Base-by-base conservation (phyloP, 164 flowering plant genomes). In the Tetrastigma voinierianum region DNA sequence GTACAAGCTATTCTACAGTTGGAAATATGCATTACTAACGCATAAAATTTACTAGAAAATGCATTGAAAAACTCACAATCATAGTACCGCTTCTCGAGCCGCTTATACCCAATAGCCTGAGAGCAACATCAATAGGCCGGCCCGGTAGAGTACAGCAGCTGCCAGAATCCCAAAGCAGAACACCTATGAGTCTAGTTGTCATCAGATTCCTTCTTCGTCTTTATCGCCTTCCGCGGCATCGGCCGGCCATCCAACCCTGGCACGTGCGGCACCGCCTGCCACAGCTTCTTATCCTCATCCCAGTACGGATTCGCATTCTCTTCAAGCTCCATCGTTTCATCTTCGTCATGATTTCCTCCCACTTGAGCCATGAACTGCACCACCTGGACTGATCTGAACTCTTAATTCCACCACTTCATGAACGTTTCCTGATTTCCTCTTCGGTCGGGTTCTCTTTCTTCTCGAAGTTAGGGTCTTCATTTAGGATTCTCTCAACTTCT, bases 21-120 rank as follows among this genome's bases (percentile, higher is more conserved):
- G 40, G 40, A 32, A 32, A 32, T 32, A 32, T 4, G 40, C 40
- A 32, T 3, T 7, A 32, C 40, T 19, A 40, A 43, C 21, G 20
- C 19, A 48, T 16, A 23, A 67, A 32, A 19, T 5, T 46, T 17
- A 4, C 61, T 7, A 10, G 10, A 44, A 44, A 48, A 10, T 48
- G 2, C 44, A 65, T 14, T n/a, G 32, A 54, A 32, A 65, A 47
- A 84, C 98, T 90, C 77, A 94, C 98, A 94, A 66, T 94, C 98
- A 74, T 90, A 88, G 73, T 94, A 91, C 5, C 98, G 83, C 80
- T 75, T 81, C 87, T 91, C 97, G 0, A 94, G 93, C 60, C 71
- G 70, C 85, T 94, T 84, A 58, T 87, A 94, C 47, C 98, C 97
- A 72, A 94, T 85, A 25, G 96, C 98, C 76, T 91, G n/a, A n/a